phyloP scores from a whole-genome alignment of 176 grass and related monocot genomes.

The Phoenix dactylifera region DNA sequence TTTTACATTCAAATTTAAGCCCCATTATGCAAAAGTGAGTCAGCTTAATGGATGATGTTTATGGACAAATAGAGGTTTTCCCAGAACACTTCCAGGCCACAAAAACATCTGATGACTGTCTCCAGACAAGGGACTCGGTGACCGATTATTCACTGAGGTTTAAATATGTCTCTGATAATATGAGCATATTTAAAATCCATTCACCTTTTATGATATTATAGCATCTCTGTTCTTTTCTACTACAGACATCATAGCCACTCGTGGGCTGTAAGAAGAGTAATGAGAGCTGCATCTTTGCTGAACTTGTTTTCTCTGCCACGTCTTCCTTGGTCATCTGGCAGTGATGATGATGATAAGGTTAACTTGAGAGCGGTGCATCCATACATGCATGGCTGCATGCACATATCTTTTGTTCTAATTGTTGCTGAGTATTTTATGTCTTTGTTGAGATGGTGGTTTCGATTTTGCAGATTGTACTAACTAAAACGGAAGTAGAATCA shows the following conservation, averaged over 20 bases:
- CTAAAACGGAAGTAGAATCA: constrained; percentile 69
- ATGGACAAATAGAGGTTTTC: constrained; percentile 72
- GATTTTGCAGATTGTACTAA: constrained; percentile 48
- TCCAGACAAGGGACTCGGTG: constrained; percentile 30
- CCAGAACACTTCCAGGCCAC: constrained; percentile 57
- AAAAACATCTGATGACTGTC: constrained; percentile 34
- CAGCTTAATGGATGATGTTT: constrained; percentile 68
- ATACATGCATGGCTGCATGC: no score
- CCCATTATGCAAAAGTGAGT: no score
- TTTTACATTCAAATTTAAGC: no score
- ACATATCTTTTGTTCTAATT: no score
- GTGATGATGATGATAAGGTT: constrained; percentile 80
- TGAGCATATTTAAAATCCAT: constrained; percentile 1
- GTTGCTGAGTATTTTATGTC: no score
- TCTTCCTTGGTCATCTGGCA: constrained; percentile 54
- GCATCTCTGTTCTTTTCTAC: constrained; percentile 5
- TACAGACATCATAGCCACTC: constrained; percentile 31
- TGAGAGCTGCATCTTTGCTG: constrained; percentile 65
- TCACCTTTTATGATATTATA: constrained; percentile 10
- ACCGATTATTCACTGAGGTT: constrained; percentile 48
- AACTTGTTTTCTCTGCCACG: constrained; percentile 59
- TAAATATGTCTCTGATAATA: constrained; percentile 5
- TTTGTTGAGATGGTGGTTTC: not conserved
- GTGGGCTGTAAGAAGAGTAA: constrained; percentile 60
- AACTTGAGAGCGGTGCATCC: not conserved